Percentiles rank a stretch among this genome's conserved stretches.
phyloP scores from a whole-genome alignment of 176 grass and related monocot genomes.

The Phragmites australis region DNA sequence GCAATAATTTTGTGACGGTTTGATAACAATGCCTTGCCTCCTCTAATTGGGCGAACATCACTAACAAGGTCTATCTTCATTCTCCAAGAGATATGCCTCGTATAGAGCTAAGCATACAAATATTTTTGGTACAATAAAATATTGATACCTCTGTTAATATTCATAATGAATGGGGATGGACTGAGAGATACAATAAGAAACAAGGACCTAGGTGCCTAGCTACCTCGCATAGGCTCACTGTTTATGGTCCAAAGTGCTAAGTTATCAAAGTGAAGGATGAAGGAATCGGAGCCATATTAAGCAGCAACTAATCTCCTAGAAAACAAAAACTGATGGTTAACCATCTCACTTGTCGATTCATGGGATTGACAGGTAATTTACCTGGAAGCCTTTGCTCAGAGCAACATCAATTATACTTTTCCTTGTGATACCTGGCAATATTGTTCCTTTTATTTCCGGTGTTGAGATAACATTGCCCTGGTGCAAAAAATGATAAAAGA shows the following conservation, averaged over 20 bases:
- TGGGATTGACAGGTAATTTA: slow-evolving; percentile 31
- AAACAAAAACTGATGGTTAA: not conserved
- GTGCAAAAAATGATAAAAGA: slow-evolving; percentile 23
- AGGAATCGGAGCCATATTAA: too few relatives aligned
- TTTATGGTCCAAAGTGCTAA: slow-evolving; percentile 9
- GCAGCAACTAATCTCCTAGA: slow-evolving; percentile 5
- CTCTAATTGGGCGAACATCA: too few relatives aligned
- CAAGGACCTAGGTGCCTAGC: not conserved
- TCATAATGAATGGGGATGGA: not conserved
- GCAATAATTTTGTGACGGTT: too few relatives aligned
- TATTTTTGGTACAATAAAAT: not conserved
- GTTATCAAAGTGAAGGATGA: slow-evolving; percentile 28
- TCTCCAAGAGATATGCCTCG: too few relatives aligned
- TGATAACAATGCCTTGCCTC: too few relatives aligned
- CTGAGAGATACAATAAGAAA: not conserved
- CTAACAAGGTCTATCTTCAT: too few relatives aligned
- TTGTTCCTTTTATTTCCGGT: slow-evolving; percentile 81
- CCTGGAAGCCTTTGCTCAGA: slow-evolving; percentile 70
- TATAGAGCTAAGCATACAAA: too few relatives aligned
- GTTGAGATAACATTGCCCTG: slow-evolving; percentile 86
- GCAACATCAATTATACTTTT: slow-evolving; percentile 99
- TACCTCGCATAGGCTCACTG: not conserved
- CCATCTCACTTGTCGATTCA: slow-evolving; percentile 2
- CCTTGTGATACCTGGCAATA: slow-evolving; percentile 95
- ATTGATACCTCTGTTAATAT: not conserved